Evolutionary conservation across 176 grass and related monocot species (phyloP), one percentile per base, ranked within the genome.

Genomic region (Oryza glaberrima): DNA sequence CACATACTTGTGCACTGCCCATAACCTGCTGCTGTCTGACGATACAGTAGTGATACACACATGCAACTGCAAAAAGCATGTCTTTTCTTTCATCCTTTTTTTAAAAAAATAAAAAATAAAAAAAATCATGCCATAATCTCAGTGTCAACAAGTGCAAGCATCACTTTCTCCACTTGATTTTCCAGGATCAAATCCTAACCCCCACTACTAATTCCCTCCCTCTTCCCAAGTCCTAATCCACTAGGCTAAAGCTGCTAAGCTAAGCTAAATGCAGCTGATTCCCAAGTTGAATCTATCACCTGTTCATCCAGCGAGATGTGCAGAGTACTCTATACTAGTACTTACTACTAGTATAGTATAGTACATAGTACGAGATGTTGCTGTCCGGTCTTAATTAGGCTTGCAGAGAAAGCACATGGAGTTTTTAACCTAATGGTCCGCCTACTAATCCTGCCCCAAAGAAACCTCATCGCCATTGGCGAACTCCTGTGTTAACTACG

Each of bases 301-400:
- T 67, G 44, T n/a, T 32, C n/a, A 49, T 41, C 43, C 56, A 41
- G 6, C 11, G 73, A 22, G 9, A 60, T n/a, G 20, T 46, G 25
- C 41, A 66, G 14, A 32, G 30, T 32, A 32, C 30, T 32, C 30
- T 35, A 41, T 58, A 81, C 32, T 38, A 38, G 38, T 40, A 40
- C 25, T 26, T 26, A 26, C 25, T 58, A 81, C 32, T 38, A 38
- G 38, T 40, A 40, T 40, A 40, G 38, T 40, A 40, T 36, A 36
- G 35, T 36, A 36, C 38, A 40, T 43, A 66, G 26, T 72, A 72
- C 19, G 35, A 79, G 73, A 73, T 72, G 20, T 3, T n/a, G 14
- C 12, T 65, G 73, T 82, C 66, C 72, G 72, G 69, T 72, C 65
- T 64, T 58, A 80, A 48, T 67, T 36, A 81, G 73, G 61, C 70